Conservation (phyloP, 2,329 filamentous ascomycete genomes). For the Fusarium sp. region DNA sequence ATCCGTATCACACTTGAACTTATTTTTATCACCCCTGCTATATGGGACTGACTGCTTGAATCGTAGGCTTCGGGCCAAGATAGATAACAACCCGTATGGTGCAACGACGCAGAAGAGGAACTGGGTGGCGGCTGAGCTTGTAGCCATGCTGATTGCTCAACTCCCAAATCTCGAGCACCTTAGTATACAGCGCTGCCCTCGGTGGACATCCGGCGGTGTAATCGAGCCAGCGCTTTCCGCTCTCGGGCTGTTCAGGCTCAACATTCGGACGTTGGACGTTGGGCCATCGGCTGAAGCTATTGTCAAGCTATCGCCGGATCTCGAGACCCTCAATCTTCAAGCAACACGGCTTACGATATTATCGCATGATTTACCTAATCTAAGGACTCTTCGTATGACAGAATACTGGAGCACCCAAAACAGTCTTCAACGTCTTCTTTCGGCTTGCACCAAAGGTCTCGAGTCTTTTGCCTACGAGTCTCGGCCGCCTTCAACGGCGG, state of each 20-base stretch:
- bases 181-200: background rate
- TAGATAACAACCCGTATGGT: background rate
- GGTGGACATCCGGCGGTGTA: conserved; percentile 13
- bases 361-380: conserved; percentile 1
- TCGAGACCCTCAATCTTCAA: conserved; percentile 16
- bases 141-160: conserved; percentile 19
- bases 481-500: background rate
- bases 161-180: conserved; percentile 16
- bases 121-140: conserved; percentile 12
- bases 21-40: background rate
- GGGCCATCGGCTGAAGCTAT: background rate
- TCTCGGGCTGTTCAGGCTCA: conserved; percentile 7
- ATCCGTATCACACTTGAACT: background rate
- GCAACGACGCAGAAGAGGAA: background rate
- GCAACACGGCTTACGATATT: background rate
- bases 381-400: conserved; percentile 13
- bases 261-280: conserved; percentile 12
- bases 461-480: conserved; percentile 16
- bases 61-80: background rate
- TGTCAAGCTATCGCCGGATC: background rate
- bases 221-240: background rate
- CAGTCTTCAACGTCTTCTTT: conserved; percentile 2
- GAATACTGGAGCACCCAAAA: background rate
- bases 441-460: conserved; percentile 4
- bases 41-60: background rate